Percentiles rank a stretch among this genome's conserved stretches.
Conservation (phyloP, 2,329 filamentous ascomycete species). For the Talaromyces piceae region DNA sequence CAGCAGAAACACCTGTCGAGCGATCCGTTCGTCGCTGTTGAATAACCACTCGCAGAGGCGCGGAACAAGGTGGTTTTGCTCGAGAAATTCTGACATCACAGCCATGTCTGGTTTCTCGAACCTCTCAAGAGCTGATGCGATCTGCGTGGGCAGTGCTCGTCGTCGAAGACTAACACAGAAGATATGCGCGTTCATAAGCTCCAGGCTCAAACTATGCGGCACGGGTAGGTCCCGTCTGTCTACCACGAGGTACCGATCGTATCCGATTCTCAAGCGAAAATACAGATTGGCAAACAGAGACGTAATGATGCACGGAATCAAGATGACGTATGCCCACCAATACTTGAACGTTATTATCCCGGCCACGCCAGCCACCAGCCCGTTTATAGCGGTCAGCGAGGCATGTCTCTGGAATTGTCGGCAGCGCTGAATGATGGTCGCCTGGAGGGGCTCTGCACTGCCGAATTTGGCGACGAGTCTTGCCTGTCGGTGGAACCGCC, state of each 20-base stretch:
- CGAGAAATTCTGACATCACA: slow-evolving; percentile 17
- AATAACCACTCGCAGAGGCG: slow-evolving; percentile 21
- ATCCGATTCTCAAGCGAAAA: slow-evolving; percentile 43
- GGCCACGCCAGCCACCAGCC: slow-evolving; percentile 42
- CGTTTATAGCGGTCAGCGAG: slow-evolving; percentile 38
- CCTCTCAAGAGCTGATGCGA: neutral
- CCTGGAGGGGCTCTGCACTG: slow-evolving; percentile 17
- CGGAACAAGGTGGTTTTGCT: slow-evolving; percentile 22
- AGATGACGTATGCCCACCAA: slow-evolving; percentile 49
- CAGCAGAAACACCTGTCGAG: neutral
- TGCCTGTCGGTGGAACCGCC: slow-evolving; percentile 35
- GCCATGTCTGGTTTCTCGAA: slow-evolving; percentile 7
- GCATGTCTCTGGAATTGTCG: slow-evolving; percentile 40
- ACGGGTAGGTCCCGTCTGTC: neutral
- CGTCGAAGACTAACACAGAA: neutral
- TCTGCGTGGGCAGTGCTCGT: neutral
- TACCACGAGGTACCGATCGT: slow-evolving; percentile 31
- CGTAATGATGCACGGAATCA: slow-evolving; percentile 44
- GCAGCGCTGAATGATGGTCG: slow-evolving; percentile 31
- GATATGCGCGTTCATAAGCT: neutral
- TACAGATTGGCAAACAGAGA: slow-evolving; percentile 42
- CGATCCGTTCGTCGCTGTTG: slow-evolving; percentile 13
- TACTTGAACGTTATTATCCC: slow-evolving; percentile 44
- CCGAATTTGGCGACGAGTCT: slow-evolving; percentile 19
- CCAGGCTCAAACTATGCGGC: neutral